Percentiles rank a stretch among this genome's conserved stretches.
phyloP scores from a whole-genome alignment of 495 filamentous ascomycete genomes.

The Terfezia claveryi region DNA sequence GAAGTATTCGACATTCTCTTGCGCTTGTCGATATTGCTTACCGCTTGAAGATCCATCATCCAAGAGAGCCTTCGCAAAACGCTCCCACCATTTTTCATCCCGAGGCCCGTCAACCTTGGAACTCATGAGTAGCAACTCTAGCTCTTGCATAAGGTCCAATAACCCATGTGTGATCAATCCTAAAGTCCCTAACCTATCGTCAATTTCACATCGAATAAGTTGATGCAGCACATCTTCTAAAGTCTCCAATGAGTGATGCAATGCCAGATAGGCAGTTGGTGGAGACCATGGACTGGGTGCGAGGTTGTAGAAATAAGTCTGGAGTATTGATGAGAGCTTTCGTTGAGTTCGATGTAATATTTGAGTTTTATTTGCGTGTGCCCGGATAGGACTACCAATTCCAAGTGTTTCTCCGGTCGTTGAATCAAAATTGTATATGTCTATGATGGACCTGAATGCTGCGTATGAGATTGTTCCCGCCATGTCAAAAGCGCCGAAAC shows the following conservation, averaged over 20 bases:
- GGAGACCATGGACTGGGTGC: background rate
- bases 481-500: too few species aligned
- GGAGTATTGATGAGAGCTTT: background rate
- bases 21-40: background rate
- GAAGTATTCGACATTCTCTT: background rate
- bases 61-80: background rate
- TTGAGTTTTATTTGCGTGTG: background rate
- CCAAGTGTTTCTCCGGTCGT: background rate
- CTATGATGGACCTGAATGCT: background rate
- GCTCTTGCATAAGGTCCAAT: background rate
- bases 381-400: background rate
- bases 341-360: background rate
- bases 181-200: background rate
- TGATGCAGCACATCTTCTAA: background rate
- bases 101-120: background rate
- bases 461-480: too few species aligned
- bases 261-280: background rate
- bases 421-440: background rate
- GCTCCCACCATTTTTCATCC: background rate
- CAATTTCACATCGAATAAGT: background rate
- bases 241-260: background rate
- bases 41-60: background rate
- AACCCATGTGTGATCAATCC: background rate
- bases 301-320: background rate
- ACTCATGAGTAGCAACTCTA: background rate